Evolutionary conservation across 2,329 filamentous ascomycete species (phyloP).

Genomic region (Coniochaeta sp.): DNA sequence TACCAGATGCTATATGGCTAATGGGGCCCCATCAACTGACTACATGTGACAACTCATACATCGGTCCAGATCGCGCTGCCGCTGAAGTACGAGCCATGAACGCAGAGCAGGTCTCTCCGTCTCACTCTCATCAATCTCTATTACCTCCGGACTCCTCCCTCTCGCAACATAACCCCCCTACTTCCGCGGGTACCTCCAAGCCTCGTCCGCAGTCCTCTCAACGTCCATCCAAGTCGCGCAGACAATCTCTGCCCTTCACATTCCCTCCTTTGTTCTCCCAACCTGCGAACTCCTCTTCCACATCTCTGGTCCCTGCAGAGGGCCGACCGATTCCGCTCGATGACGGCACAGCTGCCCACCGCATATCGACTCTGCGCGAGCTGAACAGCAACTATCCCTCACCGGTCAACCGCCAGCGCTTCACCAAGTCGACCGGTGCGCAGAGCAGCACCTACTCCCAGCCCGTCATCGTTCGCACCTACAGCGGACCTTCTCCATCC

Average conservation of each 20-base stretch:
- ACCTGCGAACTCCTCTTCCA: conserved; percentile 37
- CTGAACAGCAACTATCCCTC: conserved; percentile 52
- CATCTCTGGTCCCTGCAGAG: conserved; percentile 45
- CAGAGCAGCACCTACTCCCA: conserved; percentile 54
- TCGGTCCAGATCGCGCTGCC: conserved; percentile 3
- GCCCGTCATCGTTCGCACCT: conserved; percentile 59
- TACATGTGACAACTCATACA: conserved; percentile 15
- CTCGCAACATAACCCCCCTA: background rate
- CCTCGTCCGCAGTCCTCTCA: conserved; percentile 1
- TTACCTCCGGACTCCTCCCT: background rate
- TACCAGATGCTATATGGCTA: conserved; percentile 1
- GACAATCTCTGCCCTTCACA: conserved; percentile 36
- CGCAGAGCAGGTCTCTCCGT: conserved; percentile 3
- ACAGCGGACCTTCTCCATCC: conserved; percentile 40
- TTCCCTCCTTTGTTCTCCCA: conserved; percentile 42
- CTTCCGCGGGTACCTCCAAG: background rate
- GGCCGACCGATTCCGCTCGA: conserved; percentile 50
- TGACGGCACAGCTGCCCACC: conserved; percentile 45
- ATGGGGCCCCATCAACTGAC: background rate
- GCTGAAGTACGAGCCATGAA: conserved; percentile 3
- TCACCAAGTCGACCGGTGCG: conserved; percentile 48
- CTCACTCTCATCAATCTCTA: background rate
- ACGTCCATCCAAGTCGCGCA: conserved; percentile 14
- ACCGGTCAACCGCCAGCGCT: conserved; percentile 36
- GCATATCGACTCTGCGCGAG: conserved; percentile 53